These are phyloP conservation scores for Neurospora intermedia DNA, from an alignment of 495 filamentous ascomycete genomes.

Conservation along the genomic window DNA sequence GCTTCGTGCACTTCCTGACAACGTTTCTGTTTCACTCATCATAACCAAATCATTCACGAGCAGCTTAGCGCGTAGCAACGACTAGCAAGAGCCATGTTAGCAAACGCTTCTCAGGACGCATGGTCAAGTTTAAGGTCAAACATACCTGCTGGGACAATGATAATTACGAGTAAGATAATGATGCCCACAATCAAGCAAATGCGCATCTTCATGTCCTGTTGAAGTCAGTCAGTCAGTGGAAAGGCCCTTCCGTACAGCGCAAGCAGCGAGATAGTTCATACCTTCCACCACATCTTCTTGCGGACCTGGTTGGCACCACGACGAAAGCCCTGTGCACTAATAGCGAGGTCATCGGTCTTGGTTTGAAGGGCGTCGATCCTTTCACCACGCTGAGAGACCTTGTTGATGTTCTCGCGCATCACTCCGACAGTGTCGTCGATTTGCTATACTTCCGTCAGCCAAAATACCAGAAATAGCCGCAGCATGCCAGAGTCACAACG, in stretches of 20 bases:
- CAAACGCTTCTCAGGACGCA: not conserved
- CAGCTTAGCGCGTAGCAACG: slow-evolving; percentile 16
- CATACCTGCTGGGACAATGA: slow-evolving; percentile 81
- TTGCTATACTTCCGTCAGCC: slow-evolving; percentile 52
- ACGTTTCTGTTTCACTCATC: slow-evolving; percentile 10
- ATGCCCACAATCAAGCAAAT: slow-evolving; percentile 87
- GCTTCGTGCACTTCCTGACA: slow-evolving; percentile 16
- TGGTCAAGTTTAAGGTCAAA: not conserved
- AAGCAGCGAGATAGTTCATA: not conserved
- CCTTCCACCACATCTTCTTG: slow-evolving; percentile 73
- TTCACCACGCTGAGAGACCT: slow-evolving; percentile 83
- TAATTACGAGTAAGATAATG: slow-evolving; percentile 78
- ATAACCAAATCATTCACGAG: slow-evolving; percentile 8
- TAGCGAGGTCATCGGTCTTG: slow-evolving; percentile 89
- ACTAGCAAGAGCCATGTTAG: slow-evolving; percentile 10
- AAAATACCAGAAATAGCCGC: not conserved
- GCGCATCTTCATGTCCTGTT: slow-evolving; percentile 93
- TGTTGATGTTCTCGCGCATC: slow-evolving; percentile 92
- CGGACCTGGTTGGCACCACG: slow-evolving; percentile 89
- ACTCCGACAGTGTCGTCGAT: slow-evolving; percentile 88
- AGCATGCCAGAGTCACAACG: not conserved
- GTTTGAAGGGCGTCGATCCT: slow-evolving; percentile 82
- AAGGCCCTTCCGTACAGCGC: not conserved
- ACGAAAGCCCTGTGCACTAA: slow-evolving; percentile 86
- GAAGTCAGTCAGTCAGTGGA: not conserved